Base-by-base conservation (phyloP, 2,329 filamentous ascomycete genomes). In the Xylariaceae sp. region DNA sequence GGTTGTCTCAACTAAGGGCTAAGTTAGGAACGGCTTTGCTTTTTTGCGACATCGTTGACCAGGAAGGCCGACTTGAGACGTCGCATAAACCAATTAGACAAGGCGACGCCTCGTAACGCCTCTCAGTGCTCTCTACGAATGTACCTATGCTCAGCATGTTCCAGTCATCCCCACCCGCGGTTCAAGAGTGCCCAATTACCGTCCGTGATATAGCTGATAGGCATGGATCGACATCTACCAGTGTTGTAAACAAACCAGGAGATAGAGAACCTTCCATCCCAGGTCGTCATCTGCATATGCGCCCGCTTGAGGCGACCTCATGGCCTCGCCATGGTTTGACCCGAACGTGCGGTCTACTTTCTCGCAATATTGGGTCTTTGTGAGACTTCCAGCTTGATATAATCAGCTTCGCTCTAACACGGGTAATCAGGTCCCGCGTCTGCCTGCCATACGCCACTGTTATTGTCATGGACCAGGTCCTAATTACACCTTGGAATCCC, bases 401-500 rank as follows among this genome's bases (percentile, higher is more conserved):
- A 45, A 11, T 45, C 11, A 30, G 13, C n/a, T 11, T n/a, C 6
- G 42, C 47, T 5, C 17, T 30, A 10, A 11, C 8, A 23, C 47
- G 5, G 17, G 4, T 4, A 49, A 11, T 18, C 13, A 49, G 17
- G 17, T 49, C 8, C 47, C 47, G 47, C 17, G 10, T 49, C 47
- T 30, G 35, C 44, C 35, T 48, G 17, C 39, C 15, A 30, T 17
- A 45, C 17, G 59, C 56, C 59, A 62, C 56, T 9, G 53, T 55
- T 18, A 49, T 11, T 10, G 47, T 8, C 9, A 11, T 30, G 23
- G 23, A 10, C 23, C 34, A 10, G 42, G 23, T 30, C 3, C 49
- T 51, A 55, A 55, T 55, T 61, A 52, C 53, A 42, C 35, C 50
- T 15, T 54, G 17, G 13, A 39, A 55, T 58, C 58, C 56, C 34